phyloP scores from a whole-genome alignment of 352 stramenopile species.

The Pythium aristosporum region DNA sequence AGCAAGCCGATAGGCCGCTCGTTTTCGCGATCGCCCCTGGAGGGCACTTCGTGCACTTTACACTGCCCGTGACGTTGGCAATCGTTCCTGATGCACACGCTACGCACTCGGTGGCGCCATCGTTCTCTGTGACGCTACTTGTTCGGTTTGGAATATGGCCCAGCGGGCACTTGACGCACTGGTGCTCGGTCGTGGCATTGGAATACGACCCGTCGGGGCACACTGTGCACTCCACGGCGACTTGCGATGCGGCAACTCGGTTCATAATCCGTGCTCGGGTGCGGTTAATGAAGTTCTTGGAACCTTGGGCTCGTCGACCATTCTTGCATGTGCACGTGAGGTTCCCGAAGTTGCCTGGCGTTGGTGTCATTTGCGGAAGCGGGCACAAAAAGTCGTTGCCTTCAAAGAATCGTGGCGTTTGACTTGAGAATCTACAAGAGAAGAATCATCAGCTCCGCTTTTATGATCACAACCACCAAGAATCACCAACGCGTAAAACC shows the following conservation, averaged over 20 bases:
- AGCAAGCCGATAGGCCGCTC: slow-evolving; percentile 35
- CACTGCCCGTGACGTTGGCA: slow-evolving; percentile 30
- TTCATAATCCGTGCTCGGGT: no score
- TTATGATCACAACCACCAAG: background rate
- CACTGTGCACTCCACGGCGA: slow-evolving; percentile 26
- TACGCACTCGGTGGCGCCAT: slow-evolving; percentile 27
- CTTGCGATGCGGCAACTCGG: slow-evolving; percentile 9
- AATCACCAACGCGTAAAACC: background rate
- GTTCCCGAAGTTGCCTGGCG: background rate
- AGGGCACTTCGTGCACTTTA: slow-evolving; percentile 31
- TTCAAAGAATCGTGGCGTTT: slow-evolving; percentile 15
- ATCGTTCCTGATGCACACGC: slow-evolving; percentile 51
- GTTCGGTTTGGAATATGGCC: slow-evolving; percentile 24
- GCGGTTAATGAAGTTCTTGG: background rate
- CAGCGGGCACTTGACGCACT: slow-evolving; percentile 40
- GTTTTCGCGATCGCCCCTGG: slow-evolving; percentile 31
- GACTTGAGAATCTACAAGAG: background rate
- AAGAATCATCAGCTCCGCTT: background rate
- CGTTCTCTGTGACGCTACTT: background rate
- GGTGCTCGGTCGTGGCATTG: slow-evolving; percentile 42
- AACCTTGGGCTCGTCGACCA: slow-evolving; percentile 1
- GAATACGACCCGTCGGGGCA: slow-evolving; percentile 45
- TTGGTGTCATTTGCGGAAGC: slow-evolving; percentile 15
- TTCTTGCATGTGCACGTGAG: slow-evolving; percentile 23
- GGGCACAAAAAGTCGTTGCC: slow-evolving; percentile 32